phyloP scores from a whole-genome alignment of 352 stramenopile genomes.

The Phytopythium aichiense region DNA sequence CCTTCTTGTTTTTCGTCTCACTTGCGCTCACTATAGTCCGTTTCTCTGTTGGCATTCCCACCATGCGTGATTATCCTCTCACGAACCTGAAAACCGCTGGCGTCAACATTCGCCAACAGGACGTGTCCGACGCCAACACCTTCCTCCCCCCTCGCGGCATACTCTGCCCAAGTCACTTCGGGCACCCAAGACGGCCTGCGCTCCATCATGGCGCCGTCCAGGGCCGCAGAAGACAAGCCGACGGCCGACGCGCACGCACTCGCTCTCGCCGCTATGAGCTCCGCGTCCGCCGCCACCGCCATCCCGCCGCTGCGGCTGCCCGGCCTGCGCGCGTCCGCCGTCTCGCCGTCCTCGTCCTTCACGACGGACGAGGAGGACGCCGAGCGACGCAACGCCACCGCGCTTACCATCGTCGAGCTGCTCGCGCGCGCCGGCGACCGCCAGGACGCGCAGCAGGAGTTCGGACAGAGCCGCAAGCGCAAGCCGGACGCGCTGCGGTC shows the following conservation, averaged over 20 bases:
- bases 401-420: conserved; percentile 36
- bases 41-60: conserved; percentile 11
- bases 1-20: background rate
- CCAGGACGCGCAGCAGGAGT: conserved; percentile 6
- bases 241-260: background rate
- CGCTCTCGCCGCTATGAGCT: background rate
- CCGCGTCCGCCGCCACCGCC: conserved; percentile 12
- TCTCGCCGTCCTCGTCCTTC: conserved; percentile 13
- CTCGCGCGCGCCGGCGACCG: conserved; percentile 15
- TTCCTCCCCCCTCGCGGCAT: background rate
- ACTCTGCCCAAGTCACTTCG: background rate
- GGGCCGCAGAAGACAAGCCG: conserved; percentile 5
- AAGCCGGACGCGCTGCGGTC: background rate
- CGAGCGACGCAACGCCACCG: conserved; percentile 31
- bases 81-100: conserved; percentile 12
- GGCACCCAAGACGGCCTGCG: background rate
- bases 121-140: conserved; percentile 2
- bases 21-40: background rate
- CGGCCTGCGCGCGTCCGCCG: background rate
- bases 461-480: background rate
- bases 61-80: conserved; percentile 30
- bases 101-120: conserved; percentile 36
- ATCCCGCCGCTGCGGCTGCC: conserved; percentile 21
- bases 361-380: conserved; percentile 25
- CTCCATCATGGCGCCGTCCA: background rate